A percentile compares a stretch with the other conserved stretches of the same genome.
Conservation (phyloP, 352 stramenopile species). For the Aphanomyces cochlioides region DNA sequence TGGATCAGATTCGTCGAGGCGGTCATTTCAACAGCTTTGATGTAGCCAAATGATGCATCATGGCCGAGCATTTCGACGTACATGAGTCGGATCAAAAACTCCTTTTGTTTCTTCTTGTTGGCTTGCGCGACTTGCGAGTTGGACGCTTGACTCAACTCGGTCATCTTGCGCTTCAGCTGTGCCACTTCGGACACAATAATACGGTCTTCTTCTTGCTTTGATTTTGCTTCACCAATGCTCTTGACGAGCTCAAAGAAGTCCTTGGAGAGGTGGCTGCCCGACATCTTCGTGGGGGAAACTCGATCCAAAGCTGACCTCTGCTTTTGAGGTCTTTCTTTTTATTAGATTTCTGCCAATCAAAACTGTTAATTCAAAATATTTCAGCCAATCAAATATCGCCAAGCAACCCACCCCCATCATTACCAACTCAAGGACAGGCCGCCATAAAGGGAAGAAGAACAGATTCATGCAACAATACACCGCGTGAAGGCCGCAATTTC, state of each 20-base stretch:
- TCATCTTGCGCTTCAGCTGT: constrained; percentile 95
- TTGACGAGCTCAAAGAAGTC: constrained; percentile 99
- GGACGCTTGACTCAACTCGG: constrained; percentile 73
- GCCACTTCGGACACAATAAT: constrained; percentile 97
- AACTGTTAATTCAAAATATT: neutral
- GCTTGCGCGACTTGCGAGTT: constrained; percentile 66
- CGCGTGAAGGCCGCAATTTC: too few relatives aligned
- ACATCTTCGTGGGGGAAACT: constrained; percentile 50
- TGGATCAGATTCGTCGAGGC: constrained; percentile 97
- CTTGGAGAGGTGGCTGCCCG: constrained; percentile 87
- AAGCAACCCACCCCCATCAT: constrained; percentile 1
- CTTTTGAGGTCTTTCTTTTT: constrained; percentile 21
- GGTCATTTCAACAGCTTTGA: constrained; percentile 97
- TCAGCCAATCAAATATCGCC: constrained; percentile 13
- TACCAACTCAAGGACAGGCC: neutral
- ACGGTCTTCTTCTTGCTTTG: constrained; percentile 99
- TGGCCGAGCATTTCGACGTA: constrained; percentile 99
- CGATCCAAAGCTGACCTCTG: constrained; percentile 22
- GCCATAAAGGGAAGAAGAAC: neutral
- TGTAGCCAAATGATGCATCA: constrained; percentile 99
- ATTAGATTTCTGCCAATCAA: constrained; percentile 23
- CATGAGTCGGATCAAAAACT: constrained; percentile 99
- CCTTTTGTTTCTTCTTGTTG: constrained; percentile 96
- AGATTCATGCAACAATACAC: too few relatives aligned
- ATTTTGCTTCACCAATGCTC: constrained; percentile 99